Evolutionary conservation across 768 basidiomycete genomes (phyloP).

Genomic region (Pleurotus salmoneostramineus): DNA sequence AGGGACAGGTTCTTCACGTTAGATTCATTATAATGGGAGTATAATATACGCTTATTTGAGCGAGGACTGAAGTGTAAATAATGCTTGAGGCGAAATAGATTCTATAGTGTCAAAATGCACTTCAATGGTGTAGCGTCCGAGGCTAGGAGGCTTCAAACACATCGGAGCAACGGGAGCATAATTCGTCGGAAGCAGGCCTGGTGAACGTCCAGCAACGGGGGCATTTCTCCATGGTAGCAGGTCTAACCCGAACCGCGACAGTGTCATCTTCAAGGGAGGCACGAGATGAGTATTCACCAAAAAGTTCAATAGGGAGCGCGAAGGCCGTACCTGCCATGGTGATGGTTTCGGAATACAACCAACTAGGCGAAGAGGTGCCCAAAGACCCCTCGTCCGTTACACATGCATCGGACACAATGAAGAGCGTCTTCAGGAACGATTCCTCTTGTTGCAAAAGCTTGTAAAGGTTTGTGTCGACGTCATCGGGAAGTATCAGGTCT

Average conservation of each 20-base stretch:
- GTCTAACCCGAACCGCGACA: constrained; percentile 52
- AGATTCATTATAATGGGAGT: constrained; percentile 17
- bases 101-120: too few species aligned
- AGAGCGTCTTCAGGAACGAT: constrained; percentile 63
- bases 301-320: background rate
- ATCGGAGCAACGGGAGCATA: constrained; percentile 64
- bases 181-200: constrained; percentile 37
- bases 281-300: constrained; percentile 4
- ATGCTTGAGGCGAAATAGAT: too few species aligned
- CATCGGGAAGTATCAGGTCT: constrained; percentile 48
- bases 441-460: constrained; percentile 47
- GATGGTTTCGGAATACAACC: constrained; percentile 45
- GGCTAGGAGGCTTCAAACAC: constrained; percentile 14
- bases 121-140: too few species aligned
- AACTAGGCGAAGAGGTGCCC: constrained; percentile 35
- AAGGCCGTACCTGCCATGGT: constrained; percentile 37
- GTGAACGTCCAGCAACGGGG: constrained; percentile 90
- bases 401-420: constrained; percentile 74
- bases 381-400: constrained; percentile 43
- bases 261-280: constrained; percentile 22
- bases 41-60: too few species aligned
- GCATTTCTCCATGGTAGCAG: constrained; percentile 67
- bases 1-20: constrained; percentile 29
- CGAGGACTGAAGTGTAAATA: too few species aligned
- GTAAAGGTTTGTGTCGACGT: constrained; percentile 21